Percentiles rank a stretch among this genome's conserved stretches.
Evolutionary conservation across 192 early-diverging fungal genomes (phyloP).

Genomic region (Coemansia sp.): DNA sequence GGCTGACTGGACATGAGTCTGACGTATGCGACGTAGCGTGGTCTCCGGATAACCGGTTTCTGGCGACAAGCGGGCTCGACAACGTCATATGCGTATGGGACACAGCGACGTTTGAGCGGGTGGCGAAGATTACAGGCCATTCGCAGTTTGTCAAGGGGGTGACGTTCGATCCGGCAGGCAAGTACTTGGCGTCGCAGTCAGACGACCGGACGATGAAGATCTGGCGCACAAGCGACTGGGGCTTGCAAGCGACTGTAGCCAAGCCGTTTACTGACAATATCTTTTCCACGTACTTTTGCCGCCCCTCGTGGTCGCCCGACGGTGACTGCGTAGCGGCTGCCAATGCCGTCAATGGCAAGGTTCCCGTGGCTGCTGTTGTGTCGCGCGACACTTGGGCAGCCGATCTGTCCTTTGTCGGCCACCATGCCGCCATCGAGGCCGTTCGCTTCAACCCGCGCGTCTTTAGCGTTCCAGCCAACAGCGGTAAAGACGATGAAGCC

Average conservation of each 20-base stretch:
- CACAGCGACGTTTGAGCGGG: slow-evolving; percentile 68
- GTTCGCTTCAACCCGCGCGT: slow-evolving; percentile 85
- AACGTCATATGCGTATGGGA: slow-evolving; percentile 84
- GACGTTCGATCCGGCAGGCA: slow-evolving; percentile 93
- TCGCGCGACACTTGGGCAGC: slow-evolving; percentile 72
- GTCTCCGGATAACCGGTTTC: slow-evolving; percentile 79
- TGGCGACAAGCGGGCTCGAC: slow-evolving; percentile 92
- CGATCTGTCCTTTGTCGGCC: slow-evolving; percentile 84
- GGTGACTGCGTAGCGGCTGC: slow-evolving; percentile 89
- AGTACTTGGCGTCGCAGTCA: slow-evolving; percentile 88
- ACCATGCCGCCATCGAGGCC: slow-evolving; percentile 82
- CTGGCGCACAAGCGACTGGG: slow-evolving; percentile 88
- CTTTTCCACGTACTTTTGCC: slow-evolving; percentile 83
- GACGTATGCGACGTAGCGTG: slow-evolving; percentile 93
- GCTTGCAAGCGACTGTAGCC: slow-evolving; percentile 66
- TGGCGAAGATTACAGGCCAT: slow-evolving; percentile 69
- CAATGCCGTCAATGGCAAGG: slow-evolving; percentile 79
- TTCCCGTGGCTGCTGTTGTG: slow-evolving; percentile 80
- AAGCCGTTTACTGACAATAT: slow-evolving; percentile 76
- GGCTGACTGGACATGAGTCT: slow-evolving; percentile 81
- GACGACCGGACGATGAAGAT: slow-evolving; percentile 89
- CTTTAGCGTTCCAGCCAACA: slow-evolving; percentile 45
- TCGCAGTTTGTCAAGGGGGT: slow-evolving; percentile 94
- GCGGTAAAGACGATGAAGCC: slow-evolving; percentile 1
- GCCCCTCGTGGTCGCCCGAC: slow-evolving; percentile 96